Evolutionary conservation across 2,329 filamentous ascomycete species (phyloP).

Genomic region (Drechslerella dactyloides): DNA sequence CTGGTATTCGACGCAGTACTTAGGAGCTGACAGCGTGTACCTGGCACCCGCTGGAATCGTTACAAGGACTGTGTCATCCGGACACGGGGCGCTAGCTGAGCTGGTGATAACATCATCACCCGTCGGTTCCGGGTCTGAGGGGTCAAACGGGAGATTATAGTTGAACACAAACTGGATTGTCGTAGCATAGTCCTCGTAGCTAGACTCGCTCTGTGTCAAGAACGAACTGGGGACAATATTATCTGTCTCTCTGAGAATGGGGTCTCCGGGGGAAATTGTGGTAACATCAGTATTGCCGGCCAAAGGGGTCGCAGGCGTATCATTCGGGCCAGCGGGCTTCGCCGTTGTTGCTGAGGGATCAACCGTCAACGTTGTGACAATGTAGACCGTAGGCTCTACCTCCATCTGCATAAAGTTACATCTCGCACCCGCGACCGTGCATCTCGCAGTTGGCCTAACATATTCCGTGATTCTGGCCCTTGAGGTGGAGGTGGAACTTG

Average conservation of each 20-base stretch:
- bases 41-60: slow-evolving; percentile 19
- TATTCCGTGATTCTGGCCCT: slow-evolving; percentile 27
- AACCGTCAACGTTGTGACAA: slow-evolving; percentile 24
- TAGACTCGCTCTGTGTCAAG: slow-evolving; percentile 9
- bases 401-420: slow-evolving; percentile 25
- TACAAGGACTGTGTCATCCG: slow-evolving; percentile 22
- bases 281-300: slow-evolving; percentile 4
- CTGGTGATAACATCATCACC: not conserved
- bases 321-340: not conserved
- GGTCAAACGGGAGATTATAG: slow-evolving; percentile 15
- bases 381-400: slow-evolving; percentile 25
- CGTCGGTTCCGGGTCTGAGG: not conserved
- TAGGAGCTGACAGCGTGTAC: slow-evolving; percentile 5
- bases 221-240: slow-evolving; percentile 31
- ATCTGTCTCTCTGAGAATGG: slow-evolving; percentile 31
- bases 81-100: slow-evolving; percentile 10
- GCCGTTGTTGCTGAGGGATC: slow-evolving; percentile 9
- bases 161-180: slow-evolving; percentile 33
- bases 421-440: slow-evolving; percentile 20
- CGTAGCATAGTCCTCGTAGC: not conserved
- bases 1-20: slow-evolving; percentile 3
- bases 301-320: not conserved
- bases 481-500: slow-evolving; percentile 6
- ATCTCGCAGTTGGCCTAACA: slow-evolving; percentile 7
- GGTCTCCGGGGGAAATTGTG: slow-evolving; percentile 26